Evolutionary conservation across 1,284 basidiomycete species (phyloP).

Genomic region (Fomitopsis pinicola): DNA sequence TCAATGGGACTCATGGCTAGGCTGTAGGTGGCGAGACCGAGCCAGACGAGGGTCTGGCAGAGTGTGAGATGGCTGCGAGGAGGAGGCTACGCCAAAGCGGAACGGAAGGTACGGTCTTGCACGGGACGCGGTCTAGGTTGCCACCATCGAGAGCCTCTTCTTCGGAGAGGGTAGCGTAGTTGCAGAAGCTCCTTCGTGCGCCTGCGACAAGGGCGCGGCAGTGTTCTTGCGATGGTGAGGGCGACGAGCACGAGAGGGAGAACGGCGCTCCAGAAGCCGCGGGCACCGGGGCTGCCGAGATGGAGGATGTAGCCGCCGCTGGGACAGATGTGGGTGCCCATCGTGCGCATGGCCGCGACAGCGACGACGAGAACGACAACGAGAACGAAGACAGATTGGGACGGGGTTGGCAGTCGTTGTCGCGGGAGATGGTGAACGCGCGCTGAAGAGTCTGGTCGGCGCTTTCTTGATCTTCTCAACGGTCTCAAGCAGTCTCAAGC

Average conservation of each 20-base stretch:
- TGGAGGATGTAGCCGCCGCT: too few relatives aligned
- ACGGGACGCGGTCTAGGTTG: slow-evolving; percentile 17
- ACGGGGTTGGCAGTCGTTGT: too few relatives aligned
- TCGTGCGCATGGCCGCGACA: too few relatives aligned
- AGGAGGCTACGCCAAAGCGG: slow-evolving; percentile 55
- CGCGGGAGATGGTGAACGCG: too few relatives aligned
- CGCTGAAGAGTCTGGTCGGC: too few relatives aligned
- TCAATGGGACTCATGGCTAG: slow-evolving; percentile 26
- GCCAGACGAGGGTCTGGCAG: slow-evolving; percentile 49
- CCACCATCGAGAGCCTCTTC: slow-evolving; percentile 45
- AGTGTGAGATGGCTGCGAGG: slow-evolving; percentile 45
- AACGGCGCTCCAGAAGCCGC: too few relatives aligned
- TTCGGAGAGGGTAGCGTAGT: slow-evolving; percentile 49
- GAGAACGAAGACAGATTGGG: too few relatives aligned
- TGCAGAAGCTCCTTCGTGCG: slow-evolving; percentile 35
- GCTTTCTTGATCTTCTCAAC: too few relatives aligned
- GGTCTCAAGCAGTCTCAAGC: too few relatives aligned
- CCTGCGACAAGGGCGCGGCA: slow-evolving; percentile 23
- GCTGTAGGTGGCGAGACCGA: slow-evolving; percentile 41
- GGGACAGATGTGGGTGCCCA: too few relatives aligned
- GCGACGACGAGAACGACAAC: too few relatives aligned
- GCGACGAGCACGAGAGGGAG: slow-evolving; percentile 47
- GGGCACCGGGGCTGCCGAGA: too few relatives aligned
- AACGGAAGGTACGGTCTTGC: slow-evolving; percentile 17
- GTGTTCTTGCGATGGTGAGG: slow-evolving; percentile 35